These are phyloP conservation scores for Gaultheria prostrata DNA, from an alignment of 148 eudicot species.

Conservation along the genomic window DNA sequence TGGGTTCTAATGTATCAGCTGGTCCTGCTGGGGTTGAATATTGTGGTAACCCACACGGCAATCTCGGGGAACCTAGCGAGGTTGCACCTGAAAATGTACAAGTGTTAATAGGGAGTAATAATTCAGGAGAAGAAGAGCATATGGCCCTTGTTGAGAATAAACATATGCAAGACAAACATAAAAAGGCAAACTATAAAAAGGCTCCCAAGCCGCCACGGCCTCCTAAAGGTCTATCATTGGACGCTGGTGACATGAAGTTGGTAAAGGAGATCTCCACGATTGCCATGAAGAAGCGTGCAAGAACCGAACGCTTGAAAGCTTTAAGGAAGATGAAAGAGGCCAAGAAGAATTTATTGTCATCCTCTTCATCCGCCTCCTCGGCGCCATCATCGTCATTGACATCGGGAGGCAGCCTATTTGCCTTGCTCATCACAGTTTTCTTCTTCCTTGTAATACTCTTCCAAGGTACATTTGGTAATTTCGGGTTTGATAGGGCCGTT, in stretches of 20 bases:
- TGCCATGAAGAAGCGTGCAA: slow-evolving; percentile 62
- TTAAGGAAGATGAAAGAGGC: slow-evolving; percentile 58
- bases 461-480: slow-evolving; percentile 52
- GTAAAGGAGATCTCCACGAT: slow-evolving; percentile 61
- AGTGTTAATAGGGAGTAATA: slow-evolving; percentile 30
- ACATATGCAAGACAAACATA: slow-evolving; percentile 37
- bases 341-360: slow-evolving; percentile 4
- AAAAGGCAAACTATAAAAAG: slow-evolving; percentile 41
- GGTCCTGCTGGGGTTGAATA: slow-evolving; percentile 18
- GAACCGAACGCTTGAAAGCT: slow-evolving; percentile 55
- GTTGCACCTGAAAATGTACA: slow-evolving; percentile 24
- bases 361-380: background rate
- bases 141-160: slow-evolving; percentile 41
- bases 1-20: slow-evolving; percentile 27
- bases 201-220: slow-evolving; percentile 79
- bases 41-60: slow-evolving; percentile 23
- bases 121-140: slow-evolving; percentile 33
- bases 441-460: slow-evolving; percentile 51
- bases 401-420: slow-evolving; percentile 39
- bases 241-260: slow-evolving; percentile 51
- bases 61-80: slow-evolving; percentile 19
- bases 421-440: slow-evolving; percentile 48
- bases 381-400: slow-evolving; percentile 18
- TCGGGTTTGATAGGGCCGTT: background rate
- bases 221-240: slow-evolving; percentile 67